Conservation (phyloP, 371 early-diverging fungal species). For the Phascolomyces articulosus region DNA sequence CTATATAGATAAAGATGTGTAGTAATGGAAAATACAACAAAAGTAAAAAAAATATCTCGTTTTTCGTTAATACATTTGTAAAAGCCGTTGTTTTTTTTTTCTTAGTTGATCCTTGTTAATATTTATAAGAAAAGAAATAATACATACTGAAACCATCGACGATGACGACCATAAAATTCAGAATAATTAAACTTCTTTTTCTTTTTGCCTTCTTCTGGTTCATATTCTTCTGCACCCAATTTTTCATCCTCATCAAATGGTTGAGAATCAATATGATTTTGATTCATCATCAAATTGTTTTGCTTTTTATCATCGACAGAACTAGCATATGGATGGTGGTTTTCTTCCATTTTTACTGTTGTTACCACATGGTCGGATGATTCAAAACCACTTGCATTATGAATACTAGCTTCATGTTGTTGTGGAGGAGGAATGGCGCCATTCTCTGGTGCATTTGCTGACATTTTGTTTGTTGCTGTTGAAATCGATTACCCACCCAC, state of each 20-base stretch:
- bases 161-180: constrained; percentile 6
- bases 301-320: neutral
- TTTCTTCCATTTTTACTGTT: neutral
- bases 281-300: neutral
- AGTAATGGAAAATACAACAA: no score
- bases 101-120: no score
- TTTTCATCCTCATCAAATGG: no score
- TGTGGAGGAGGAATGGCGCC: neutral
- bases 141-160: constrained; percentile 12
- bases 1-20: constrained; percentile 13
- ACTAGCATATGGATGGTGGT: neutral
- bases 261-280: no score
- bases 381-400: no score
- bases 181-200: neutral
- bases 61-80: neutral
- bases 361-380: neutral
- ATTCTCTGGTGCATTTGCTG: neutral
- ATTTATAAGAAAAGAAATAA: neutral
- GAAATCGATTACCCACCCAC: neutral
- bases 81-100: no score
- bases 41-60: neutral
- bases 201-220: constrained; percentile 6
- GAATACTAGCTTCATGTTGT: neutral
- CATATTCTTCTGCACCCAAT: neutral
- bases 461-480: neutral